These are phyloP conservation scores for Yamadazyma spencermartinsiae DNA, from an alignment of 1,139 yeast genomes.

Conservation along the genomic window DNA sequence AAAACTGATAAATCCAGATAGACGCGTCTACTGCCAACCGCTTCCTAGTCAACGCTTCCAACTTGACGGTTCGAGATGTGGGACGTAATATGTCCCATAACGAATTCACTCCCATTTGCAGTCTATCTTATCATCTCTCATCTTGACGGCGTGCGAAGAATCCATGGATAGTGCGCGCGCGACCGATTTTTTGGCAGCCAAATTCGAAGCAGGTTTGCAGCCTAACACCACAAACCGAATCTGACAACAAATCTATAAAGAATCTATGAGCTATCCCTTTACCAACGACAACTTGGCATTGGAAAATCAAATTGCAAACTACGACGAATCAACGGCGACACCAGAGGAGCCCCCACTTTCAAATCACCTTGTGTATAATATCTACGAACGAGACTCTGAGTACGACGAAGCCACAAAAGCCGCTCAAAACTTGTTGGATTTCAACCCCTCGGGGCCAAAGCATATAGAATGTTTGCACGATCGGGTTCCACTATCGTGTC, in stretches of 20 bases:
- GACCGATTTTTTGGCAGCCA: neutral
- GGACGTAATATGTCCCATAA: slow-evolving; percentile 94
- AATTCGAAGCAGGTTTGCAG: neutral
- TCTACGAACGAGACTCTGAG: neutral
- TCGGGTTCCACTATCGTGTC: too few relatives aligned
- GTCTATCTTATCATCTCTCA: too few relatives aligned
- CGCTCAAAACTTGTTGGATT: neutral
- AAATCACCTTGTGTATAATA: neutral
- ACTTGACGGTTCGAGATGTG: slow-evolving; percentile 83
- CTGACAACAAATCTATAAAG: neutral
- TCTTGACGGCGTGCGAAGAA: too few relatives aligned
- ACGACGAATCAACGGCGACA: too few relatives aligned
- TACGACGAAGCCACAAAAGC: neutral
- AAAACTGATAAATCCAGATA: slow-evolving; percentile 96
- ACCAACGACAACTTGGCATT: neutral
- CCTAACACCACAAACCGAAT: neutral
- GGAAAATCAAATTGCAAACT: neutral
- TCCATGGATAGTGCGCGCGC: too few relatives aligned
- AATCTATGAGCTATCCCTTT: neutral
- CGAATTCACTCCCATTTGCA: slow-evolving; percentile 88
- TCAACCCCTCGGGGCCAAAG: neutral
- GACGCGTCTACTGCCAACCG: slow-evolving; percentile 95
- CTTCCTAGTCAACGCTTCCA: slow-evolving; percentile 78
- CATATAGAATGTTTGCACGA: neutral
- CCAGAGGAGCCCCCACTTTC: neutral